Evolutionary conservation across 1,284 basidiomycete species (phyloP).

Genomic region (Papiliotrema flavescens): DNA sequence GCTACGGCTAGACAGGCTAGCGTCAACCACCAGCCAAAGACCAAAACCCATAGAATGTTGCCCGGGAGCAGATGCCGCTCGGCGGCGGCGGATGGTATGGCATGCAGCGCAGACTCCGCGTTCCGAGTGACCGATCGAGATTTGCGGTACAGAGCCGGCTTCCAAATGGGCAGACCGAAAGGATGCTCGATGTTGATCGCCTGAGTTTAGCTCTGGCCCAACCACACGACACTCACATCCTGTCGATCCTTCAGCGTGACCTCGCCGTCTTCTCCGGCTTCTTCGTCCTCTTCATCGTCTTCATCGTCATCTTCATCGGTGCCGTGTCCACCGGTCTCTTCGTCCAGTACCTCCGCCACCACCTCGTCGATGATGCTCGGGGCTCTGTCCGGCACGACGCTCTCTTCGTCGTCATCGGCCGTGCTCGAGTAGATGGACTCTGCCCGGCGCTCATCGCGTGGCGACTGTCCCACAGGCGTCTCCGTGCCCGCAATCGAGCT

Average conservation of each 20-base stretch:
- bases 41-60: conserved; percentile 84
- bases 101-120: conserved; percentile 91
- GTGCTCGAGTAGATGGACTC: conserved; percentile 24
- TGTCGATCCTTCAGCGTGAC: conserved; percentile 94
- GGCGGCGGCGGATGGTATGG: conserved; percentile 83
- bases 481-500: conserved; percentile 22
- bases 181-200: conserved; percentile 97
- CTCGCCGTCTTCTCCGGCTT: conserved; percentile 66
- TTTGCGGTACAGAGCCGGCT: conserved; percentile 98
- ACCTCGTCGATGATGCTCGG: conserved; percentile 25
- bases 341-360: conserved; percentile 30
- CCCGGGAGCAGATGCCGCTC: conserved; percentile 86
- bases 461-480: conserved; percentile 25
- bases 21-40: conserved; percentile 91
- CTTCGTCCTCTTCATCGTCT: conserved; percentile 32
- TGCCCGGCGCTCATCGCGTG: conserved; percentile 17
- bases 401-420: conserved; percentile 29
- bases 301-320: conserved; percentile 32
- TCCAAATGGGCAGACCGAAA: conserved; percentile 99
- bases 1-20: conserved; percentile 67
- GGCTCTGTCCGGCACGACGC: conserved; percentile 15
- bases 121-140: conserved; percentile 92
- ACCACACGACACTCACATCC: conserved; percentile 58
- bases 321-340: conserved; percentile 22
- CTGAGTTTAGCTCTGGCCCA: conserved; percentile 22